Percentiles rank a stretch among this genome's conserved stretches.
phyloP scores from a whole-genome alignment of 805 yeast species.

The Saccharomycopsis capsularis region DNA sequence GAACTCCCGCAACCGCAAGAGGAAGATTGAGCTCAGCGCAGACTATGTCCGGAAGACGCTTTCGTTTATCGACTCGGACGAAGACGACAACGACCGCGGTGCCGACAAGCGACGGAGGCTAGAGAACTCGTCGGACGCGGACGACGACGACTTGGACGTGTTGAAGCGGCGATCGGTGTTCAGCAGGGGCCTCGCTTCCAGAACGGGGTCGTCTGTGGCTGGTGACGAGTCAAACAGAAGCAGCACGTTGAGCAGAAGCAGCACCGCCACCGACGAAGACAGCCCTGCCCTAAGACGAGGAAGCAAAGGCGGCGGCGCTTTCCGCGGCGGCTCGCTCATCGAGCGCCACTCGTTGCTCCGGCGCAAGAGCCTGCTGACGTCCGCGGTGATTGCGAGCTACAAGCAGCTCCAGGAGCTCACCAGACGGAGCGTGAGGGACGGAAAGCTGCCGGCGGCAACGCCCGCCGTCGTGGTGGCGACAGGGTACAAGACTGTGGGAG shows the following conservation, averaged over 20 bases:
- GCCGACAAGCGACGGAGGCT: too few species aligned
- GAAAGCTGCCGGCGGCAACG: neutral
- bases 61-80: constrained; percentile 39
- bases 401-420: constrained; percentile 37
- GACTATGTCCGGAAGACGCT: constrained; percentile 50
- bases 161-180: constrained; percentile 5
- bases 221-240: neutral
- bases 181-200: neutral
- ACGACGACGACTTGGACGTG: constrained; percentile 5
- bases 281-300: too few species aligned
- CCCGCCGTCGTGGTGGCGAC: constrained; percentile 43
- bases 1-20: constrained; percentile 27
- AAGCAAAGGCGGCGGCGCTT: constrained; percentile 27
- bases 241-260: constrained; percentile 33
- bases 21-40: constrained; percentile 40
- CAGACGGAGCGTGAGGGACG: constrained; percentile 23
- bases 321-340: constrained; percentile 29
- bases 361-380: neutral
- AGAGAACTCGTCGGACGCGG: neutral
- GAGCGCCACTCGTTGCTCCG: neutral
- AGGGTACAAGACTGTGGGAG: constrained; percentile 47
- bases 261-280: neutral
- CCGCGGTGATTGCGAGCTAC: constrained; percentile 31
- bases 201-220: neutral
- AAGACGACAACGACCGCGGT: neutral